phyloP scores from a whole-genome alignment of 768 basidiomycete species.

The Phylloporus arenicola region DNA sequence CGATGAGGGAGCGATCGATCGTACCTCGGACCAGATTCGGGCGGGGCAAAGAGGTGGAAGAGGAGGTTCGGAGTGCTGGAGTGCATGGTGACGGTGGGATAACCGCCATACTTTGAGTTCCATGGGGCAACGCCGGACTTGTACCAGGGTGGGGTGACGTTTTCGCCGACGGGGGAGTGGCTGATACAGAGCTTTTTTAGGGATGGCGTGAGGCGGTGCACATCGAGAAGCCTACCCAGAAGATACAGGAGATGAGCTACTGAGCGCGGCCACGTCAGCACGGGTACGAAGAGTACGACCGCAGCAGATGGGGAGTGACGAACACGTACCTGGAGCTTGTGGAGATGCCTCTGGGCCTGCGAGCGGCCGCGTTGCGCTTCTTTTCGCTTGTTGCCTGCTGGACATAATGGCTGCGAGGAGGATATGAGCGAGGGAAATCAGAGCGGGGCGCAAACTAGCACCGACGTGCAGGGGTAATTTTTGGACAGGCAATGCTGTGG shows the following conservation, averaged over 20 bases:
- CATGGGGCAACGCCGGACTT: slow-evolving; percentile 24
- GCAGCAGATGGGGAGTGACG: slow-evolving; percentile 10
- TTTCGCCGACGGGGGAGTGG: slow-evolving; percentile 26
- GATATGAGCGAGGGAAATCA: slow-evolving; percentile 15
- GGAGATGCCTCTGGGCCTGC: slow-evolving; percentile 64
- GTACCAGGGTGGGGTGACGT: slow-evolving; percentile 24
- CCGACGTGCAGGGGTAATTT: slow-evolving; percentile 90
- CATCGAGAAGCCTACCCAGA: slow-evolving; percentile 39
- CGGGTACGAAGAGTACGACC: slow-evolving; percentile 24
- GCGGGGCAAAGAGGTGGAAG: slow-evolving; percentile 69
- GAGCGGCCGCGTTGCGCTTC: slow-evolving; percentile 57
- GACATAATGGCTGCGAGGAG: slow-evolving; percentile 56
- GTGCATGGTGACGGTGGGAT: slow-evolving; percentile 48
- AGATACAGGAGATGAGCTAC: slow-evolving; percentile 28
- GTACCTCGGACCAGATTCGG: slow-evolving; percentile 47
- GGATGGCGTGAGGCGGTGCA: slow-evolving; percentile 14
- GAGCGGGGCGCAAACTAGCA: slow-evolving; percentile 22
- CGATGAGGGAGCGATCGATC: slow-evolving; percentile 10
- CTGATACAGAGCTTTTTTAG: slow-evolving; percentile 28
- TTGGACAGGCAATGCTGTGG: slow-evolving; percentile 77
- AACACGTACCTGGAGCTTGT: slow-evolving; percentile 42
- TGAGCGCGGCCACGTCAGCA: slow-evolving; percentile 19
- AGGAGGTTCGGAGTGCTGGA: slow-evolving; percentile 65
- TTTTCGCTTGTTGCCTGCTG: slow-evolving; percentile 84
- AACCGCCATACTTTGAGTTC: slow-evolving; percentile 30